Evolutionary conservation across 2,329 filamentous ascomycete genomes (phyloP), one percentile per base, ranked within the genome.

Genomic region (Calonectria pseudoreteaudii): DNA sequence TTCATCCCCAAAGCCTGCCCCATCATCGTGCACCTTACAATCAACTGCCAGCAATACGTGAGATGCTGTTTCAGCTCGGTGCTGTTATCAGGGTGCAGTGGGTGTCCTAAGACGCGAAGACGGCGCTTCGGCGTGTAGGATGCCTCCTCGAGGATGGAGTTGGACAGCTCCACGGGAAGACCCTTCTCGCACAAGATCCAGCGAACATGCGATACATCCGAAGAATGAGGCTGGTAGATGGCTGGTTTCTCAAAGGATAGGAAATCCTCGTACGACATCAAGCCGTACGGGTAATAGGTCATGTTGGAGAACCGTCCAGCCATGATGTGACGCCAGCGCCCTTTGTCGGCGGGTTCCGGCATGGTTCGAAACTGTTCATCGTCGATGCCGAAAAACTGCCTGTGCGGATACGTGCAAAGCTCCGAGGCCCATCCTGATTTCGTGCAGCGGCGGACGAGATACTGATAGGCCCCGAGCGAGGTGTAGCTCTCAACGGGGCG

Each of bases 351-450:
- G n/a, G 60, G 60, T 13, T 31, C 13, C 7, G 60, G 60, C 18
- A 30, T 31, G 26, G 11, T 49, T 10, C 20, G 18, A 13, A 65
- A 65, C n/a, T 65, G 60, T 2, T 28, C 38, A 18, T 7, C 30
- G 28, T 65, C 60, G 28, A 65, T 65, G 18, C 60, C 60, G 13
- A 65, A 65, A 20, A 65, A 65, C 18, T 65, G 60, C n/a, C 60
- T 65, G 11, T 65, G 60, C 1, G 60, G 60, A 9, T 65, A 65
- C 10, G 60, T 49, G 60, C 38, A 41, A 23, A 65, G 49, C 16
- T 65, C 60, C 8, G 60, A 65, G 8, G 30, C 23, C 38, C 60
- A n/a, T 44, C 41, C 60, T 4, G 41, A 49, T 34, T 65, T 49
- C 2, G 60, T 65, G 30, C 60, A 65, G 26, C 60, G 41, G 13